phyloP scores from a whole-genome alignment of 352 stramenopile genomes.

The Pythium myriotylum region DNA sequence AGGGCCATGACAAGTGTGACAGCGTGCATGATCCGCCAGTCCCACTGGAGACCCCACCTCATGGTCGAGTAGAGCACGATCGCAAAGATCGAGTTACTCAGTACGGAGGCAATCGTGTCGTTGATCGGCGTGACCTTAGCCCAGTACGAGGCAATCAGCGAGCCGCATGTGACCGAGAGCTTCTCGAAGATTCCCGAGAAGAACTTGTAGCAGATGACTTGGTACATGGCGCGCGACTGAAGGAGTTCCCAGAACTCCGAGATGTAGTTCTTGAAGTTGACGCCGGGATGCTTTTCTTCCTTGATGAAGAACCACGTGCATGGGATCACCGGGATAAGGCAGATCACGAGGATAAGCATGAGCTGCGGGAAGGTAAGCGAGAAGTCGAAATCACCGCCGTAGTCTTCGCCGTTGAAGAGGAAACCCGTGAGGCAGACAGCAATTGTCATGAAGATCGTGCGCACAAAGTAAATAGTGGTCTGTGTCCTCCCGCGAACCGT shows the following conservation, averaged over 20 bases:
- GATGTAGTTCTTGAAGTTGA: constrained; percentile 20
- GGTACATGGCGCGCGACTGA: constrained; percentile 23
- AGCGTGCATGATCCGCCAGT: too few relatives aligned
- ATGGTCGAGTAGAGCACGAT: constrained; percentile 35
- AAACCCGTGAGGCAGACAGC: constrained; percentile 45
- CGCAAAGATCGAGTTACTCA: constrained; percentile 40
- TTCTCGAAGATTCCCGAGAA: constrained; percentile 6
- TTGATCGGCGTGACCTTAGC: constrained; percentile 43
- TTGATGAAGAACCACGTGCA: too few relatives aligned
- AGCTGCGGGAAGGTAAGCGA: constrained; percentile 46
- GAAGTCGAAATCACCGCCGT: constrained; percentile 53
- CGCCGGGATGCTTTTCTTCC: constrained; percentile 22
- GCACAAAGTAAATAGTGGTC: constrained; percentile 51
- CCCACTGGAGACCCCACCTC: constrained; percentile 53
- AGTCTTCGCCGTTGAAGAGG: constrained; percentile 52
- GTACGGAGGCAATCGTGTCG: constrained; percentile 40
- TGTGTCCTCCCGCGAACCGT: constrained; percentile 55
- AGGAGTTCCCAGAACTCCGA: constrained; percentile 19
- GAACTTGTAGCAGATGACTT: constrained; percentile 7
- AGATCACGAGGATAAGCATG: constrained; percentile 58
- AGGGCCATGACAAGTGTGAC: too few relatives aligned
- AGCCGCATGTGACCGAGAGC: not conserved
- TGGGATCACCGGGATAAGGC: too few relatives aligned
- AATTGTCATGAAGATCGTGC: constrained; percentile 38
- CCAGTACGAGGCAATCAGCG: constrained; percentile 19